phyloP scores from a whole-genome alignment of 75 land plant genomes.

The Pinus taeda region DNA sequence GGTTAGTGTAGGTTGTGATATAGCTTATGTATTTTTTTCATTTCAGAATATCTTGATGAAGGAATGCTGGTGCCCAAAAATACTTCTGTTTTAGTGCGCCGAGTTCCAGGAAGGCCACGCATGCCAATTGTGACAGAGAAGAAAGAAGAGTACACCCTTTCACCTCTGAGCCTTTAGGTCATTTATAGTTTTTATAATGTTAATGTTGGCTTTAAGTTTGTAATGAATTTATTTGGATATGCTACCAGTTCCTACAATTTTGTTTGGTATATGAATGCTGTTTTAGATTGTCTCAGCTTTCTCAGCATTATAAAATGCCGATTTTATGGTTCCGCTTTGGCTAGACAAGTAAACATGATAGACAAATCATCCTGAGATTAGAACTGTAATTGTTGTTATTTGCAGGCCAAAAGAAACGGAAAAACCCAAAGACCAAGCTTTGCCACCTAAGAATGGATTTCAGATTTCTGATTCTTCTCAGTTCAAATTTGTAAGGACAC shows the following conservation, averaged over 20 bases:
- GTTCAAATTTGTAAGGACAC: constrained; percentile 37
- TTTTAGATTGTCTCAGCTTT: background rate
- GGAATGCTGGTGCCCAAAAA: constrained; percentile 78
- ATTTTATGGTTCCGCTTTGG: background rate
- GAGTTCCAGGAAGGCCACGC: constrained; percentile 88
- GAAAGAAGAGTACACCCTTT: constrained; percentile 61
- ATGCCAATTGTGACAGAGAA: constrained; percentile 59
- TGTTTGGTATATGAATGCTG: background rate
- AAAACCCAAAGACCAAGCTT: constrained; percentile 23
- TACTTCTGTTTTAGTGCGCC: constrained; percentile 88
- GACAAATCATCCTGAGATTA: constrained; percentile 9
- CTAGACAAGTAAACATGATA: background rate
- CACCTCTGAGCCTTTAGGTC: constrained; percentile 15
- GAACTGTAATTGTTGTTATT: background rate
- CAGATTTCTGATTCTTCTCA: constrained; percentile 31
- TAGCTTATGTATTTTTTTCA: constrained; percentile 11
- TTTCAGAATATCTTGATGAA: constrained; percentile 94
- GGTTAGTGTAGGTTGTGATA: constrained; percentile 13
- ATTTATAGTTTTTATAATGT: background rate
- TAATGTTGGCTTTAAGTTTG: background rate
- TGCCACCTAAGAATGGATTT: constrained; percentile 24
- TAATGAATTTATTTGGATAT: background rate
- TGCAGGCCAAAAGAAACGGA: constrained; percentile 53
- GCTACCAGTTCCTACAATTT: background rate
- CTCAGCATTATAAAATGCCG: constrained; percentile 1